A percentile compares a stretch with the other conserved stretches of the same genome.
phyloP scores from a whole-genome alignment of 2,329 filamentous ascomycete species.

The Apiospora malaysiana region DNA sequence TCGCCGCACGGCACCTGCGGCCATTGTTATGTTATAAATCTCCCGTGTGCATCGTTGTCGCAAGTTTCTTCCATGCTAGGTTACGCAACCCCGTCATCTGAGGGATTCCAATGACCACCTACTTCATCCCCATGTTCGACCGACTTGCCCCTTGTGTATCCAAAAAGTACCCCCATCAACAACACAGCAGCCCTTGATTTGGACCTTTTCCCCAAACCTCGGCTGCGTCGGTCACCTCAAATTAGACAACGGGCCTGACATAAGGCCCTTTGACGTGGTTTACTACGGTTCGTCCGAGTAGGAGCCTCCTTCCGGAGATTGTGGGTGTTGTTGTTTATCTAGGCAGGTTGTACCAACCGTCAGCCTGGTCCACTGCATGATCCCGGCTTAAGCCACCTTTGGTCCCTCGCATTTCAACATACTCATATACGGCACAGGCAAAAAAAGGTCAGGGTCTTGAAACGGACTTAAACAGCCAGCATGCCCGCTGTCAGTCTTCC shows the following conservation, averaged over 20 bases:
- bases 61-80: background rate
- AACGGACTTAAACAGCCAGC: constrained; percentile 39
- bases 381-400: background rate
- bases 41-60: background rate
- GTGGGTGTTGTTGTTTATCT: background rate
- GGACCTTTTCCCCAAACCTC: background rate
- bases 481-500: constrained; percentile 47
- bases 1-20: background rate
- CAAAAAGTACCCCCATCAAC: background rate
- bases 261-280: constrained; percentile 4
- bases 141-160: background rate
- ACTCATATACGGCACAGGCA: constrained; percentile 7
- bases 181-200: background rate
- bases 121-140: constrained; percentile 4
- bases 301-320: constrained; percentile 6
- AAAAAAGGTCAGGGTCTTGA: background rate
- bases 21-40: background rate
- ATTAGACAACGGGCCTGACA: background rate
- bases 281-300: constrained; percentile 1
- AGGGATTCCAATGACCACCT: constrained; percentile 12
- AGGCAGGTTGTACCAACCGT: constrained; percentile 5
- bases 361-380: constrained; percentile 14
- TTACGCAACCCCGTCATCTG: constrained; percentile 8
- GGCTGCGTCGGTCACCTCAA: constrained; percentile 5
- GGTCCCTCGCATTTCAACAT: constrained; percentile 12